Base-by-base conservation (phyloP, 2,329 filamentous ascomycete genomes). In the Verticillium isaacii region DNA sequence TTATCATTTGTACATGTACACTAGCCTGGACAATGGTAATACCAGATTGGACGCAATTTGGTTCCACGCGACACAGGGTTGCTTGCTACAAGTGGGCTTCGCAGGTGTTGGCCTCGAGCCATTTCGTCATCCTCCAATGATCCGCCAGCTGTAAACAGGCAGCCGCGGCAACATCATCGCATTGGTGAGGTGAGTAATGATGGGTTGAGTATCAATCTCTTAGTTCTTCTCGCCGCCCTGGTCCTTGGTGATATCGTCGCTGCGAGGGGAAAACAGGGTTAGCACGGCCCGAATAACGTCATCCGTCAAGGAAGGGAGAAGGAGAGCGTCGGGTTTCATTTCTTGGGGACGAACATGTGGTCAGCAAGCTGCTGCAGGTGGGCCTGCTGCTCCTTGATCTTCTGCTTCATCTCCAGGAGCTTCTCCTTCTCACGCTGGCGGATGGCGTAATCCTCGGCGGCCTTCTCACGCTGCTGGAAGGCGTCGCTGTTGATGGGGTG, bases 391-490 rank as follows among this genome's bases (percentile, higher is more conserved):
- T 91, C 87, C 66, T 77, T 72, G 67, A 97, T 85, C 82, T 86
- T 87, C 80, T 85, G 82, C 78, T 86, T 89, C 70, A 97, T 87
- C 74, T 86, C 85, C 59, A 85, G 70, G 66, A 97, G 89, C 92
- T 97, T 97, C 81, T 93, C 88, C 80, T 88, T 87, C 85, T 98
- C 95, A 74, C 93, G 91, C 81, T 90, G 82, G 72, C 87, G 87
- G 79, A 99, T 93, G 79, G 90, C 91, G 69, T 86, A 86, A 76
- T 93, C 89, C 82, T 98, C 95, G 74, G 81, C 84, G 68, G 94
- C 94, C 74, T 89, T 86, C 80, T 99, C 95, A 70, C 95, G 92
- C 80, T 89, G 90, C 80, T 89, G 92, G 86, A 97, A 99, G 62
- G 92, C 87, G 74, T 99, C 94, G 70, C 94, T 96, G 68, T 69